Evolutionary conservation across 495 filamentous ascomycete genomes (phyloP).

Genomic region (Xylaria palmicola): DNA sequence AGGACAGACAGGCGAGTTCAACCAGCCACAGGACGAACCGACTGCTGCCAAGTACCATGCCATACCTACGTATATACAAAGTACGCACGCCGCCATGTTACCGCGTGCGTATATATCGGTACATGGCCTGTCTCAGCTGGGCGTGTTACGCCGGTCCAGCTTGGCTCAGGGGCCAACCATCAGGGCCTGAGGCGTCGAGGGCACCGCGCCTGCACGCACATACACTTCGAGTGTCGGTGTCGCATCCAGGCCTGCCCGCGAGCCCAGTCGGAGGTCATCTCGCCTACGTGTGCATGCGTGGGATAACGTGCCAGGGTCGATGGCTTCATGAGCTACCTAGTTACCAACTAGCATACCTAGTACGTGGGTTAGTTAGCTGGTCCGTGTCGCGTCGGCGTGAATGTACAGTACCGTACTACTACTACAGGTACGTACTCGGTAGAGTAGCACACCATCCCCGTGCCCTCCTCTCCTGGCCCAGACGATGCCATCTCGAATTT

Average conservation of each 20-base stretch:
- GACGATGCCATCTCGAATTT: background rate
- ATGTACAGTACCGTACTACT: no score
- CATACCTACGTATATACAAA: background rate
- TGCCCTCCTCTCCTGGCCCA: background rate
- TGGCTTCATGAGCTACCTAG: constrained; percentile 1
- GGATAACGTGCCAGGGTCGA: no score
- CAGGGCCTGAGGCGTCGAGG: background rate
- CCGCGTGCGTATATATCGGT: background rate
- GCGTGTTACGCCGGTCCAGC: background rate
- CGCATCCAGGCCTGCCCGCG: no score
- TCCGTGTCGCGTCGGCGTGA: no score
- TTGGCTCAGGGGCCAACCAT: background rate
- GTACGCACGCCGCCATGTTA: constrained; percentile 2
- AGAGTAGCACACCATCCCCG: background rate
- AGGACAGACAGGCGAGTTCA: background rate
- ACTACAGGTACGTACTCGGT: background rate
- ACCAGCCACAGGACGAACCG: constrained; percentile 2
- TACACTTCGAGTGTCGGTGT: no score
- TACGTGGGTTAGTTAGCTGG: no score
- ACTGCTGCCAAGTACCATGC: no score
- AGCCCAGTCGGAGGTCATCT: background rate
- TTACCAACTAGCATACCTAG: no score
- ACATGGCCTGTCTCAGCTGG: constrained; percentile 7
- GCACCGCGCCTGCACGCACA: no score
- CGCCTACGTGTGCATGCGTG: no score